Percentiles rank a stretch among this genome's conserved stretches.
phyloP scores from a whole-genome alignment of 2,329 filamentous ascomycete species.

The Fusarium ambrosium region DNA sequence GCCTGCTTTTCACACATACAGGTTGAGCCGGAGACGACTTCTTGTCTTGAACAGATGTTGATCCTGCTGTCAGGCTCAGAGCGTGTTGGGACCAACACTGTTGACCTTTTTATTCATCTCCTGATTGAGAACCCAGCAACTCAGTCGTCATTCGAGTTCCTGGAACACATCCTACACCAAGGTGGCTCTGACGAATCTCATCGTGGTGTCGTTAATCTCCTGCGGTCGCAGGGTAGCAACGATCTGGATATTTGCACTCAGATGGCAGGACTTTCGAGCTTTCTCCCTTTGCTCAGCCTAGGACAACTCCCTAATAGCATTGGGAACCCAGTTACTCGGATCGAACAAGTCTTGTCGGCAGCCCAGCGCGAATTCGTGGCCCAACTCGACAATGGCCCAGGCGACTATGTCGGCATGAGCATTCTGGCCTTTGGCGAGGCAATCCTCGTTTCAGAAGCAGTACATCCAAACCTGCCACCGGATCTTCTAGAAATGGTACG shows the following conservation, averaged over 20 bases:
- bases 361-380: background rate
- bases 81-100: background rate
- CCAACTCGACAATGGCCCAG: background rate
- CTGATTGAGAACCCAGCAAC: background rate
- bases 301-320: background rate
- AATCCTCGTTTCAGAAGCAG: background rate
- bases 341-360: background rate
- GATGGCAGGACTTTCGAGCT: background rate
- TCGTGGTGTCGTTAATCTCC: background rate
- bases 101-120: background rate
- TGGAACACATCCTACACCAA: background rate
- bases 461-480: background rate
- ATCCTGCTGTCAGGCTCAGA: background rate
- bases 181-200: background rate
- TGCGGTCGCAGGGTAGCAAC: background rate
- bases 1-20: background rate
- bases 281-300: background rate
- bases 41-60: background rate
- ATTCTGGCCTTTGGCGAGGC: background rate
- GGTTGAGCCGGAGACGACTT: background rate
- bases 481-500: background rate
- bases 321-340: background rate
- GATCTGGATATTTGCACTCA: background rate
- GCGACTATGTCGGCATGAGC: slow-evolving; percentile 1
- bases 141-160: background rate